A percentile compares a stretch with the other conserved stretches of the same genome.
Conservation (phyloP, 2,329 filamentous ascomycete species). For the Microsporum canis region DNA sequence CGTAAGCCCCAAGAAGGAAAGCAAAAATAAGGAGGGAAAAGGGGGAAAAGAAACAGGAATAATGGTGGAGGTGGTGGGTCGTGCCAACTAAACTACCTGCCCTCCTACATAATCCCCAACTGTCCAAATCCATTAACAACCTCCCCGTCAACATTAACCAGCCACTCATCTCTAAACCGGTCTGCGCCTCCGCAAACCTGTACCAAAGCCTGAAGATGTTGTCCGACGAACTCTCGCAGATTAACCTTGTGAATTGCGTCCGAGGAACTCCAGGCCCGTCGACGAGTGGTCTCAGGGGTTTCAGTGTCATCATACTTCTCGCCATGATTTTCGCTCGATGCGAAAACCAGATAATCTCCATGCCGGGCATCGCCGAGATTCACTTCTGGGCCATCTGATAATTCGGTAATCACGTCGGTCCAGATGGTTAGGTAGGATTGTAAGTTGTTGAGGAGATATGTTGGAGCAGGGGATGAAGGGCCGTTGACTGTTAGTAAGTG, state of each 20-base stretch:
- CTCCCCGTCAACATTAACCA: conserved; percentile 34
- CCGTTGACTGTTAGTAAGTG: conserved; percentile 32
- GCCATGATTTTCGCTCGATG: conserved; percentile 22
- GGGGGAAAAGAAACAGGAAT: background rate
- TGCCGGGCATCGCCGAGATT: conserved; percentile 24
- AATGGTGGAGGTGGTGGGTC: background rate
- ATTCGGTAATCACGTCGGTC: conserved; percentile 37
- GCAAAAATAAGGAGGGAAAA: background rate
- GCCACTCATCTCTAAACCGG: conserved; percentile 33
- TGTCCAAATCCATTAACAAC: conserved; percentile 25
- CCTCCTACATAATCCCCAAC: conserved; percentile 11
- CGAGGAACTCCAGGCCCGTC: conserved; percentile 29
- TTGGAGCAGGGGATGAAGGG: conserved; percentile 27
- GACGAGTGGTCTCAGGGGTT: conserved; percentile 32
- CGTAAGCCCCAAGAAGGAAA: background rate
- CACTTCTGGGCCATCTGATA: conserved; percentile 31
- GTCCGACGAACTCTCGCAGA: conserved; percentile 35
- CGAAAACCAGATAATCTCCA: conserved; percentile 32
- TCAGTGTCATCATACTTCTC: conserved; percentile 25
- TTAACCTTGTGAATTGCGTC: conserved; percentile 36
- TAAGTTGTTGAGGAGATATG: conserved; percentile 33
- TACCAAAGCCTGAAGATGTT: conserved; percentile 31
- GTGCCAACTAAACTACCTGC: background rate
- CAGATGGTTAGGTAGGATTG: conserved; percentile 38
- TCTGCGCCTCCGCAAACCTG: conserved; percentile 31